phyloP scores from a whole-genome alignment of 768 basidiomycete genomes.

The Galerina sulciceps region DNA sequence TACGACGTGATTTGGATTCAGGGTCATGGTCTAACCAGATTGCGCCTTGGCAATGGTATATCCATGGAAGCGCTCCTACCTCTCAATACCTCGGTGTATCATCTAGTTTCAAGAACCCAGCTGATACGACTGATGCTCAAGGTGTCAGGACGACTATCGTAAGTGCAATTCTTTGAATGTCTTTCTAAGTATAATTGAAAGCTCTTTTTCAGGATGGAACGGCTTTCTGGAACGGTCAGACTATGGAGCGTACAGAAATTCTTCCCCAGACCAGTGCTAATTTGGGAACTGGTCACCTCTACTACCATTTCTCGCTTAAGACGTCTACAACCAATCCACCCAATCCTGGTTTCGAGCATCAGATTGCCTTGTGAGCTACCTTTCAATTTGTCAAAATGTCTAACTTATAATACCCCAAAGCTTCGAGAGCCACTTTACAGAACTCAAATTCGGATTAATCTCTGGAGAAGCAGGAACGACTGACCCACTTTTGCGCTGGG shows the following conservation, averaged over 20 bases:
- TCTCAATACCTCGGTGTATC: conserved; percentile 20
- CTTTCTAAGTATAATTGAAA: not conserved
- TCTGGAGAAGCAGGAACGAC: conserved; percentile 20
- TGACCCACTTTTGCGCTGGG: conserved; percentile 21
- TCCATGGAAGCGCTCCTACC: conserved; percentile 20
- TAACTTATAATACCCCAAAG: not conserved
- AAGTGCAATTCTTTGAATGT: not conserved
- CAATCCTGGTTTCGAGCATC: conserved; percentile 23
- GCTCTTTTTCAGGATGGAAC: conserved; percentile 15
- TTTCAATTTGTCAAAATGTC: not conserved
- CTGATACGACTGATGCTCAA: conserved; percentile 23
- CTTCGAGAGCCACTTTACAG: conserved; percentile 25
- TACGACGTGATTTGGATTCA: not conserved
- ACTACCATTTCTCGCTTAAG: conserved; percentile 23
- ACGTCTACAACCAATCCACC: conserved; percentile 21
- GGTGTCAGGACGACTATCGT: conserved; percentile 23
- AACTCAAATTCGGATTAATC: conserved; percentile 23
- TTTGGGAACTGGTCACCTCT: conserved; percentile 24
- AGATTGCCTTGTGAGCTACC: conserved; percentile 21
- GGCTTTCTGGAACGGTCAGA: conserved; percentile 24
- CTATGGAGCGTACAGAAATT: conserved; percentile 23
- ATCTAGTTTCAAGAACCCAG: conserved; percentile 22
- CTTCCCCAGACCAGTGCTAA: conserved; percentile 22
- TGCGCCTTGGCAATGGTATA: conserved; percentile 24
- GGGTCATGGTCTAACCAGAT: conserved; percentile 26